These are phyloP conservation scores for Mucor lusitanicus DNA, from an alignment of 371 early-diverging fungal genomes.

Conservation along the genomic window DNA sequence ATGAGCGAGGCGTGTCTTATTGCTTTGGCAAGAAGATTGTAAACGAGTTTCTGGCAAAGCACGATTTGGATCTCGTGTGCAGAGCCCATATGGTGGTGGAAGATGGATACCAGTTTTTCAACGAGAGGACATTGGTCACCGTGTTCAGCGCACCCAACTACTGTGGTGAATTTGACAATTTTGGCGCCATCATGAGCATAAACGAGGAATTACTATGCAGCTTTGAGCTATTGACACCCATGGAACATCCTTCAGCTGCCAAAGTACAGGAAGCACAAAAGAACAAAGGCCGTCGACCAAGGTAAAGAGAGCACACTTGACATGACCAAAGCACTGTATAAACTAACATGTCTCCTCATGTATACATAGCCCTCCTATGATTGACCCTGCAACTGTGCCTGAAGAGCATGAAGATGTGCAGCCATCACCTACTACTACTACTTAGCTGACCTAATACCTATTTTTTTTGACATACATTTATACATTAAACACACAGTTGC, in stretches of 20 bases:
- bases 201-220: slow-evolving; percentile 89
- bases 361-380: slow-evolving; percentile 26
- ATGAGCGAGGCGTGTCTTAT: slow-evolving; percentile 96
- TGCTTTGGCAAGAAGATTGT: slow-evolving; percentile 92
- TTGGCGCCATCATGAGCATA: slow-evolving; percentile 95
- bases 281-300: slow-evolving; percentile 36
- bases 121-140: slow-evolving; percentile 89
- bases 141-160: no score
- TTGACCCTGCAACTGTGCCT: slow-evolving; percentile 16
- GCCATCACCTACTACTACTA: not conserved
- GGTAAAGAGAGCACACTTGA: slow-evolving; percentile 15
- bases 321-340: not conserved
- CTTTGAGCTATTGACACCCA: slow-evolving; percentile 58
- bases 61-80: slow-evolving; percentile 93
- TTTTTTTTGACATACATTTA: no score
- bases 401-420: slow-evolving; percentile 14
- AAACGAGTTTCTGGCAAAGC: slow-evolving; percentile 75
- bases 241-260: slow-evolving; percentile 60
- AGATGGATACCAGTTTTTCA: slow-evolving; percentile 98
- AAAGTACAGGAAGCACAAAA: slow-evolving; percentile 40
- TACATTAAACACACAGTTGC: not conserved
- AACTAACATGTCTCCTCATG: not conserved
- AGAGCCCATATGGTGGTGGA: slow-evolving; percentile 95
- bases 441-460: no score
- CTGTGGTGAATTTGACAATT: no score